These are phyloP conservation scores for Santalum album DNA, from an alignment of 164 flowering plant genomes.

Conservation along the genomic window DNA sequence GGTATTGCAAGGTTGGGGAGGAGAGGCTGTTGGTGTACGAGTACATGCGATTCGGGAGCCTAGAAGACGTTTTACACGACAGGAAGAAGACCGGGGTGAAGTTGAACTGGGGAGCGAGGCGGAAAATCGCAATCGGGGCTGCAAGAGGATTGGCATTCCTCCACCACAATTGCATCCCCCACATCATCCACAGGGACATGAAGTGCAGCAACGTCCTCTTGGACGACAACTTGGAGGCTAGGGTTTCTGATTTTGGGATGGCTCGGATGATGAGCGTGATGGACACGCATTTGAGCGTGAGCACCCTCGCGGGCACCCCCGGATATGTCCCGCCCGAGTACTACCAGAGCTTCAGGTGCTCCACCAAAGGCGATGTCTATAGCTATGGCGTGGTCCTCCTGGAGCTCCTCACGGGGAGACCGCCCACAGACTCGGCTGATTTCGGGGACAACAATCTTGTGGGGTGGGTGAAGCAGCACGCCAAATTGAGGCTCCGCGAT, in stretches of 20 bases:
- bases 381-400: slow-evolving; percentile 94
- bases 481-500: slow-evolving; percentile 56
- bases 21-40: slow-evolving; percentile 90
- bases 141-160: slow-evolving; percentile 90
- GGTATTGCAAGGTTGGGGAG: slow-evolving; percentile 93
- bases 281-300: slow-evolving; percentile 96
- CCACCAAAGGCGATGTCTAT: slow-evolving; percentile 93
- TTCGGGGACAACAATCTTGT: slow-evolving; percentile 96
- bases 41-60: slow-evolving; percentile 87
- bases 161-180: slow-evolving; percentile 89
- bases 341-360: slow-evolving; percentile 88
- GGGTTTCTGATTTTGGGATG: slow-evolving; percentile 99
- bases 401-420: slow-evolving; percentile 85
- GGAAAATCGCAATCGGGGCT: slow-evolving; percentile 81
- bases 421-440: slow-evolving; percentile 83
- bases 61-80: slow-evolving; percentile 85
- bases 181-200: slow-evolving; percentile 95
- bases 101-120: slow-evolving; percentile 71
- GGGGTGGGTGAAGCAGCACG: slow-evolving; percentile 94
- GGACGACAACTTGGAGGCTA: slow-evolving; percentile 77
- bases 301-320: slow-evolving; percentile 96
- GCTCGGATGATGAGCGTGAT: slow-evolving; percentile 86
- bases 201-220: slow-evolving; percentile 92
- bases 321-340: slow-evolving; percentile 98
- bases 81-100: slow-evolving; percentile 53